Evolutionary conservation across 164 flowering plant genomes (phyloP).

Genomic region (Cinnamomum micranthum): DNA sequence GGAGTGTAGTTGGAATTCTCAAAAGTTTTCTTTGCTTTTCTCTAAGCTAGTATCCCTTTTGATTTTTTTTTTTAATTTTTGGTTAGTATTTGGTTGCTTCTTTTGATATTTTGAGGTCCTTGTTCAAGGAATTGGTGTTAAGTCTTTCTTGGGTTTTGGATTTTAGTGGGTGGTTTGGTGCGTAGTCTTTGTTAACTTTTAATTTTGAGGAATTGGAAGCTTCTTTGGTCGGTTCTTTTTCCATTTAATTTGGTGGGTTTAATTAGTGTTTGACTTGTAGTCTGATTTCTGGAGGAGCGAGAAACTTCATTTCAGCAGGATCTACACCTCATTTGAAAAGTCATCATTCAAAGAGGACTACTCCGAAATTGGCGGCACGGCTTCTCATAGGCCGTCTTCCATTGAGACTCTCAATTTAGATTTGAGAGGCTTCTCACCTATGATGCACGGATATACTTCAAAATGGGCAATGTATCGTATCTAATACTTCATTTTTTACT

Average conservation of each 20-base stretch:
- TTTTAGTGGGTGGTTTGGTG: neutral
- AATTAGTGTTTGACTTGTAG: conserved; percentile 1
- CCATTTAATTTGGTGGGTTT: conserved; percentile 10
- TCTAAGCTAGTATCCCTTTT: neutral
- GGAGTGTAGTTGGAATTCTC: too few relatives aligned
- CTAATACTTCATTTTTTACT: too few relatives aligned
- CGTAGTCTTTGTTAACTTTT: neutral
- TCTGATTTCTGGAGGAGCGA: conserved; percentile 23
- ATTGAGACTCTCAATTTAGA: too few relatives aligned
- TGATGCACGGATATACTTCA: too few relatives aligned
- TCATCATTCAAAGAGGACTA: conserved; percentile 51
- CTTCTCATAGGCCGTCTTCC: conserved; percentile 59
- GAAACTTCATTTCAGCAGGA: conserved; percentile 50
- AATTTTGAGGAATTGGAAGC: neutral
- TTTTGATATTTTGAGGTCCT: neutral
- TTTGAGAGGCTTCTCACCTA: too few relatives aligned
- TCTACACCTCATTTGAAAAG: conserved; percentile 51
- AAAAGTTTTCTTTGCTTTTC: too few relatives aligned
- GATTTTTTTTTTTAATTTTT: neutral
- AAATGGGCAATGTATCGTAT: too few relatives aligned
- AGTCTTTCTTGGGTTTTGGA: neutral
- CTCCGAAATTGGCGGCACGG: conserved; percentile 62
- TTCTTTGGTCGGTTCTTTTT: conserved; percentile 3
- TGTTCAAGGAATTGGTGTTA: neutral
- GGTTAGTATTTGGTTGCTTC: conserved; percentile 2